These are phyloP conservation scores for Chlamydomonas asymmetrica DNA, from an alignment of 139 green algal species.

Conservation along the genomic window DNA sequence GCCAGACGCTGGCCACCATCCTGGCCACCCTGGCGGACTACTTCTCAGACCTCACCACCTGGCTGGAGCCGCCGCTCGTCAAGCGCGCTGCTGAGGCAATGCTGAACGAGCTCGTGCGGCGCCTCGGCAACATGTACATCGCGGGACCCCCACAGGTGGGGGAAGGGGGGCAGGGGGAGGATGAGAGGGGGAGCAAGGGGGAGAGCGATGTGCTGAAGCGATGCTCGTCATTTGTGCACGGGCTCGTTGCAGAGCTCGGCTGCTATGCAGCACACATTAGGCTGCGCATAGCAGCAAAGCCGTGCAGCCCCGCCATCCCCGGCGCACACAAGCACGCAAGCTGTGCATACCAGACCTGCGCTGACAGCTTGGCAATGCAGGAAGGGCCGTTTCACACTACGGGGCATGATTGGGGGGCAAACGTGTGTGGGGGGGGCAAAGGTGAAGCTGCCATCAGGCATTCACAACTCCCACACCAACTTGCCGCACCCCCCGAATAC, in stretches of 20 bases:
- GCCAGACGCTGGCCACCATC: conserved; percentile 56
- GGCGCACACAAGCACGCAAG: no score
- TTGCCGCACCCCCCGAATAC: no score
- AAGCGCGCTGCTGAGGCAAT: conserved; percentile 38
- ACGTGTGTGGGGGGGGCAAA: background rate
- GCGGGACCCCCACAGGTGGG: conserved; percentile 25
- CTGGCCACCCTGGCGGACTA: conserved; percentile 76
- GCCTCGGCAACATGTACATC: conserved; percentile 26
- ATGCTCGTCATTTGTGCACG: no score
- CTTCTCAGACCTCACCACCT: conserved; percentile 22
- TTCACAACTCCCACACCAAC: no score
- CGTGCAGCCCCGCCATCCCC: no score
- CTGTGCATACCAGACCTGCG: no score
- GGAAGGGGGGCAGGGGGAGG: background rate
- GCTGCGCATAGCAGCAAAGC: no score
- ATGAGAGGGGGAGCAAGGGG: conserved; percentile 4
- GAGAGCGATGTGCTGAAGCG: no score
- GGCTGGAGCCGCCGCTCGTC: conserved; percentile 39
- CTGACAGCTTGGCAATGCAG: no score
- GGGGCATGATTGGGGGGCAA: background rate
- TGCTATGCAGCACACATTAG: no score
- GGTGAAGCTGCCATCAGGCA: background rate
- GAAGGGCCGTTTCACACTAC: no score
- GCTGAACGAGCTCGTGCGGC: conserved; percentile 47
- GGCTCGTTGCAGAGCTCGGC: no score